A percentile compares a stretch with the other conserved stretches of the same genome.
Evolutionary conservation across 2,329 filamentous ascomycete species (phyloP).

Genomic region (Hypoxylon sp.): DNA sequence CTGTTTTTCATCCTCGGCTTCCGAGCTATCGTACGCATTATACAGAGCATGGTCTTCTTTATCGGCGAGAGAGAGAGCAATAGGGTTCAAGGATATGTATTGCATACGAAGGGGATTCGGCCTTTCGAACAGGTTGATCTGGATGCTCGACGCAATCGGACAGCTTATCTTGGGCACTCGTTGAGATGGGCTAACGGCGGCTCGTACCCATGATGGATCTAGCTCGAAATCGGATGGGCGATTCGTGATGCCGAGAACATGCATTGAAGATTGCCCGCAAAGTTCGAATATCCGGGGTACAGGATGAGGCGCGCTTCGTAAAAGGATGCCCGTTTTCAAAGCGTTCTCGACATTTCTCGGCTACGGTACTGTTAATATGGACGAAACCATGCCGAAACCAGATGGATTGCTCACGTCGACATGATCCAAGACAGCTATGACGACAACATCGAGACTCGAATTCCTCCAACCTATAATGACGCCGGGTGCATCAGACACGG

Average conservation of each 20-base stretch:
- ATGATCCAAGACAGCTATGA: constrained; percentile 89
- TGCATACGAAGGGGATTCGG: constrained; percentile 92
- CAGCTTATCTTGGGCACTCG: constrained; percentile 80
- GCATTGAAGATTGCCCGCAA: constrained; percentile 85
- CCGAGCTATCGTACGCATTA: constrained; percentile 64
- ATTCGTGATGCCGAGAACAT: constrained; percentile 89
- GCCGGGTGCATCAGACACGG: constrained; percentile 77
- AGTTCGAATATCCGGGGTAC: constrained; percentile 84
- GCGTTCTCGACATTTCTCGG: constrained; percentile 87
- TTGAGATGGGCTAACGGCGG: constrained; percentile 65
- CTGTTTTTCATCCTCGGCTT: constrained; percentile 79
- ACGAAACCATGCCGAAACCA: constrained; percentile 12
- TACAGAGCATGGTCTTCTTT: constrained; percentile 63
- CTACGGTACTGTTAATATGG: constrained; percentile 59
- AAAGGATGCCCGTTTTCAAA: constrained; percentile 83
- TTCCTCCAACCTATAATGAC: constrained; percentile 97
- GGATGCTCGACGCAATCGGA: constrained; percentile 78
- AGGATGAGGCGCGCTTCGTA: constrained; percentile 84
- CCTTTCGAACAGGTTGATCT: constrained; percentile 89
- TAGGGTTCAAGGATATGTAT: constrained; percentile 92
- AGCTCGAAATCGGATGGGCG: constrained; percentile 63
- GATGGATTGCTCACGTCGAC: constrained; percentile 76
- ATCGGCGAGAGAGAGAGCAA: constrained; percentile 86
- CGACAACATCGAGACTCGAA: constrained; percentile 89
- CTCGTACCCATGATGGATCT: constrained; percentile 78